phyloP scores from a whole-genome alignment of 768 basidiomycete species.

The Tulasnella sp. region DNA sequence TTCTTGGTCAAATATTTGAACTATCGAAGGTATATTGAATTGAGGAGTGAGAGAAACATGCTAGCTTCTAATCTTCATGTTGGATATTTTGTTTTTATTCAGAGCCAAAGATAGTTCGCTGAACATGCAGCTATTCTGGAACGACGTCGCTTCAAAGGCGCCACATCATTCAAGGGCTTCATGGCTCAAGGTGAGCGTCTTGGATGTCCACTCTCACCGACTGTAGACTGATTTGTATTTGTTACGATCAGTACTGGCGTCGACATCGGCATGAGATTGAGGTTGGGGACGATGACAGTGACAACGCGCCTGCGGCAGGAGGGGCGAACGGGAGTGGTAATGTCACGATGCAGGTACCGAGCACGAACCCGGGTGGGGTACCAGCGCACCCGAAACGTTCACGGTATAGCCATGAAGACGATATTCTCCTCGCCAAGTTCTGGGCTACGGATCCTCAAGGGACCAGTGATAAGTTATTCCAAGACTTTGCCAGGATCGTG shows the following conservation, averaged over 20 bases:
- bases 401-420: slow-evolving; percentile 73
- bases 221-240: background rate
- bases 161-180: slow-evolving; percentile 86
- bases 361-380: slow-evolving; percentile 41
- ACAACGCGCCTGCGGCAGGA: background rate
- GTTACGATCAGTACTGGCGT: slow-evolving; percentile 47
- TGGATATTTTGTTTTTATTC: background rate
- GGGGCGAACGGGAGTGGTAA: background rate
- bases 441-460: slow-evolving; percentile 66
- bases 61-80: no score
- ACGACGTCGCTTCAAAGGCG: slow-evolving; percentile 66
- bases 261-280: slow-evolving; percentile 78
- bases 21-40: slow-evolving; percentile 56
- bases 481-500: slow-evolving; percentile 63
- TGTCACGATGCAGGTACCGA: slow-evolving; percentile 29
- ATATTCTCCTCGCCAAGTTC: slow-evolving; percentile 65
- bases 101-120: slow-evolving; percentile 21
- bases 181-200: slow-evolving; percentile 58
- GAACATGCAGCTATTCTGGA: slow-evolving; percentile 74
- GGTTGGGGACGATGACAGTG: slow-evolving; percentile 38
- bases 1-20: slow-evolving; percentile 70
- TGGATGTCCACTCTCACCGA: background rate
- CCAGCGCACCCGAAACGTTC: slow-evolving; percentile 66
- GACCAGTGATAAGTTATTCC: slow-evolving; percentile 76
- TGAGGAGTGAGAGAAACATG: no score